Conservation (phyloP, 352 stramenopile genomes). For the Blastocystis sp. region DNA sequence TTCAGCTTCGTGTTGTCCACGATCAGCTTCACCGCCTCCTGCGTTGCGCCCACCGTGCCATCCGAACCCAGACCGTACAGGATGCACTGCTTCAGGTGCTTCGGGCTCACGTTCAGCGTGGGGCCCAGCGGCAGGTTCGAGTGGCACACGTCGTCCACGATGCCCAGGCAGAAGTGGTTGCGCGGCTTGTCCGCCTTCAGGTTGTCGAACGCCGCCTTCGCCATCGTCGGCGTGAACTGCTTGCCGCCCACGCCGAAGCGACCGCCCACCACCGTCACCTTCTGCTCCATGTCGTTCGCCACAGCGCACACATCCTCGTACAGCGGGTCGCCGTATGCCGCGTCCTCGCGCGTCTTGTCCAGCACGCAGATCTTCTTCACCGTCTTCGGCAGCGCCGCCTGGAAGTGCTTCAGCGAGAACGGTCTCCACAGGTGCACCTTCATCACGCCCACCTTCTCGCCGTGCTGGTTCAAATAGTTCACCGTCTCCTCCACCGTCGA, state of each 20-base stretch:
- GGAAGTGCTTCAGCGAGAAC: conserved; percentile 79
- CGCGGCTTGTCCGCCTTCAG: conserved; percentile 72
- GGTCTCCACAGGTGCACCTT: conserved; percentile 78
- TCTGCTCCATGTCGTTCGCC: conserved; percentile 74
- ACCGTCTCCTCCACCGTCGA: conserved; percentile 75
- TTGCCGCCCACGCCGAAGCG: conserved; percentile 78
- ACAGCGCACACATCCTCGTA: conserved; percentile 77
- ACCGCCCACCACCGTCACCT: conserved; percentile 74
- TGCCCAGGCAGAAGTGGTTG: conserved; percentile 80
- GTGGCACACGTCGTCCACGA: conserved; percentile 78
- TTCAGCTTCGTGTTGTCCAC: conserved; percentile 74
- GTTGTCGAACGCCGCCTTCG: conserved; percentile 77
- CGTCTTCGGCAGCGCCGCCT: conserved; percentile 75
- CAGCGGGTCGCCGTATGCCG: conserved; percentile 77
- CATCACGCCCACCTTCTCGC: conserved; percentile 78
- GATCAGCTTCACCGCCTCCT: conserved; percentile 77
- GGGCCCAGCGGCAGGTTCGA: conserved; percentile 74
- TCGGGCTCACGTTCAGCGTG: conserved; percentile 75
- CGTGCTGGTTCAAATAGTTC: conserved; percentile 79
- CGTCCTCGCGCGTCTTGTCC: conserved; percentile 76
- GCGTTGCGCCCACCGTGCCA: conserved; percentile 76
- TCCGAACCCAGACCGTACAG: conserved; percentile 83
- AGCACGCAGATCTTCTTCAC: conserved; percentile 78
- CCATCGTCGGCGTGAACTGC: conserved; percentile 78
- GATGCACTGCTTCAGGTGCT: conserved; percentile 80